phyloP scores from a whole-genome alignment of 2,329 filamentous ascomycete species.

The Pyrenochaeta sp. region DNA sequence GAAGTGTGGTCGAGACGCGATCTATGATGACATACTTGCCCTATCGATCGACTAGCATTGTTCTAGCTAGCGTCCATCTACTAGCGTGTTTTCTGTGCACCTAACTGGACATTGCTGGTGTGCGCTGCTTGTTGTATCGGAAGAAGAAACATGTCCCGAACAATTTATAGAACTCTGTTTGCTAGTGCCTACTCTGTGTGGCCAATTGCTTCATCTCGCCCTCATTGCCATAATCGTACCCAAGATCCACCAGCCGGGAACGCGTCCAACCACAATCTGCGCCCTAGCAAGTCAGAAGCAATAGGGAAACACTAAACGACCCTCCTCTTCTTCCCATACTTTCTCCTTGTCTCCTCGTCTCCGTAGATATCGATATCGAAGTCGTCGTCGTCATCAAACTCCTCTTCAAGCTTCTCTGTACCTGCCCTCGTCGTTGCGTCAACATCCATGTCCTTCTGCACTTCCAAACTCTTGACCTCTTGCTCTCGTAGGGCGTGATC shows the following conservation, averaged over 20 bases:
- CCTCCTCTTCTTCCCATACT: not conserved
- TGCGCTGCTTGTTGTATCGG: too few species aligned
- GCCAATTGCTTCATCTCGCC: too few species aligned
- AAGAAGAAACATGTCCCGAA: too few species aligned
- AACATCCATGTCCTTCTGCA: not conserved
- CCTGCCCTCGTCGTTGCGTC: not conserved
- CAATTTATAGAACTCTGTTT: too few species aligned
- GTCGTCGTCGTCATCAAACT: not conserved
- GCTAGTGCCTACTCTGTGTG: too few species aligned
- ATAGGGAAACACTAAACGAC: not conserved
- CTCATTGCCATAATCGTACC: too few species aligned
- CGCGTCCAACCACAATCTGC: not conserved
- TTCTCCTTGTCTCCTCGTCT: not conserved
- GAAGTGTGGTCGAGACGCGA: slow-evolving; percentile 25
- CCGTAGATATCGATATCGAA: slow-evolving; percentile 5
- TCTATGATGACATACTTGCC: slow-evolving; percentile 44
- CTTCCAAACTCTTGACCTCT: not conserved
- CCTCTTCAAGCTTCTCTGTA: not conserved
- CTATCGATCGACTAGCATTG: slow-evolving; percentile 28
- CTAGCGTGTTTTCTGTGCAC: not conserved
- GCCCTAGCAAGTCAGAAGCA: not conserved
- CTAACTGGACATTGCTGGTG: too few species aligned
- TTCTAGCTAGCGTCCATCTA: slow-evolving; percentile 1
- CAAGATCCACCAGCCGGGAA: not conserved
- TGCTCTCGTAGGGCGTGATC: not conserved